Conservation (phyloP, 345 rosid species). For the Isatis tinctoria region DNA sequence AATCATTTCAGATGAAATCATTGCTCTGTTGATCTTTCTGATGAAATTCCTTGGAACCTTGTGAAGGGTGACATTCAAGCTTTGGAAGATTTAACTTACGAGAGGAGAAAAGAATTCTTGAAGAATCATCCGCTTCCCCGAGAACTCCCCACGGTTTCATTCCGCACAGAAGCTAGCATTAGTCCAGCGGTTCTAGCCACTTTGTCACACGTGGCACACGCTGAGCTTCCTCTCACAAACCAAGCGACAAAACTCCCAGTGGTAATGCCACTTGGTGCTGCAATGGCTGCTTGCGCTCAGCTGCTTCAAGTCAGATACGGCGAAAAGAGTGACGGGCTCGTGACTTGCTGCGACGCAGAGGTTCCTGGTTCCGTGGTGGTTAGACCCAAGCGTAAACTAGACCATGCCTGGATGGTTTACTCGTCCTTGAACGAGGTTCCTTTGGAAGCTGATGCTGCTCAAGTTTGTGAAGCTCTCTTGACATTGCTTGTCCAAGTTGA, state of each 20-base stretch:
- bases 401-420: conserved; percentile 99
- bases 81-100: conserved; percentile 89
- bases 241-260: conserved; percentile 72
- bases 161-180: conserved; percentile 86
- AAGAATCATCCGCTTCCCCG: conserved; percentile 61
- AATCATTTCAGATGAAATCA: background rate
- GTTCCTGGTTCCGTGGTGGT: conserved; percentile 96
- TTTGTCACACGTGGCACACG: conserved; percentile 85
- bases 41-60: background rate
- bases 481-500: conserved; percentile 80
- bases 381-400: conserved; percentile 69
- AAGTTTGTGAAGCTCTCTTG: conserved; percentile 87
- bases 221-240: conserved; percentile 64
- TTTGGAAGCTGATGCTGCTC: conserved; percentile 72
- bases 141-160: conserved; percentile 82
- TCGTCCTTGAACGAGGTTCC: conserved; percentile 70
- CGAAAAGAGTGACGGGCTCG: conserved; percentile 90
- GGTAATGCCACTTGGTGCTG: conserved; percentile 87
- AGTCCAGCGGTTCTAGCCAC: conserved; percentile 77
- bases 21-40: no score
- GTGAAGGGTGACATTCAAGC: conserved; percentile 86
- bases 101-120: conserved; percentile 80
- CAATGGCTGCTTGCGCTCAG: conserved; percentile 98
- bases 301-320: conserved; percentile 74
- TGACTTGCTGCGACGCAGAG: conserved; percentile 82